phyloP scores from a whole-genome alignment of 2,329 filamentous ascomycete species.

The Aureobasidium pullulans region DNA sequence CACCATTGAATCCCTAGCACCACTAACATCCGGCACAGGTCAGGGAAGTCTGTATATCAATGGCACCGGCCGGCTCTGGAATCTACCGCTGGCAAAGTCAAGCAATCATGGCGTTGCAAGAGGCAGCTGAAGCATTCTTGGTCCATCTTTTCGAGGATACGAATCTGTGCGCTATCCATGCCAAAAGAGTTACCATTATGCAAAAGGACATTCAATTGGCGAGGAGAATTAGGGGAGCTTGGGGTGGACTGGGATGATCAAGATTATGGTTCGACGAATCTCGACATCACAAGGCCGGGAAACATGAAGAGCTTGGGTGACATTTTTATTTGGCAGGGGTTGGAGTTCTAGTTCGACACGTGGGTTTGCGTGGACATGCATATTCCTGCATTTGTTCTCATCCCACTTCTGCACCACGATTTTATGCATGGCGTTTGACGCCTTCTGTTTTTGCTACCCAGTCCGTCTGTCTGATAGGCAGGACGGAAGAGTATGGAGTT shows the following conservation, averaged over 20 bases:
- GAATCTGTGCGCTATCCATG: constrained; percentile 97
- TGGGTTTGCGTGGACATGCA: no score
- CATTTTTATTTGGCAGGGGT: no score
- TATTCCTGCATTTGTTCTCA: no score
- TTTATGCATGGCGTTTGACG: no score
- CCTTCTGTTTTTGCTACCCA: no score
- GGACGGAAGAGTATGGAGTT: no score
- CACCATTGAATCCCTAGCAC: no score
- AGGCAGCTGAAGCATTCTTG: constrained; percentile 97
- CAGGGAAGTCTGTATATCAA: constrained; percentile 92
- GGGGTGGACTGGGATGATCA: constrained; percentile 31
- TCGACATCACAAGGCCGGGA: no score
- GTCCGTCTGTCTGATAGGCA: no score
- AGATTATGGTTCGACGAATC: not conserved
- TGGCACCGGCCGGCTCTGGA: constrained; percentile 59
- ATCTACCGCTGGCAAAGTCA: constrained; percentile 97
- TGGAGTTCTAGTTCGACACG: no score
- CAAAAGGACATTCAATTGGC: constrained; percentile 96
- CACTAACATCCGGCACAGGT: constrained; percentile 35
- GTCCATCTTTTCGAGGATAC: constrained; percentile 98
- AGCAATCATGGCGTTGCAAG: constrained; percentile 93
- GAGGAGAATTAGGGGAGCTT: constrained; percentile 80
- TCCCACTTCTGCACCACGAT: no score
- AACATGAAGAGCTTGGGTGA: no score
- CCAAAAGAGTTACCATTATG: constrained; percentile 98